Evolutionary conservation across 208 protist genomes (phyloP), one percentile per base, ranked within the genome.

Genomic region (Porcisia hertigi): DNA sequence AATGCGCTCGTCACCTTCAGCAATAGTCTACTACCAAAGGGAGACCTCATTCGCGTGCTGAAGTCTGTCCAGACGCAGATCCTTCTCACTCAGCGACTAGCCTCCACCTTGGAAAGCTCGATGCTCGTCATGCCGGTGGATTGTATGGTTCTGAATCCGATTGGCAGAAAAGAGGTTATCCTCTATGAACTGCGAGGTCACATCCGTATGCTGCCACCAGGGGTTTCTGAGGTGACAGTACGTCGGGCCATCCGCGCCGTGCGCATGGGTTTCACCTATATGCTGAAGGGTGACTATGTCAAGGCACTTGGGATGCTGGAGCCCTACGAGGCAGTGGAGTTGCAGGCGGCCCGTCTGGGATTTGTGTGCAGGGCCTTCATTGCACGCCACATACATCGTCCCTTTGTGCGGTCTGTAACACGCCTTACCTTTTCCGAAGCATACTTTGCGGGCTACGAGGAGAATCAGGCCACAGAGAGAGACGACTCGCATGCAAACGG

Each of bases 161-260:
- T 59, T 16, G 58, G 65, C 8, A 70, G 70, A 36, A 39, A 45
- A 34, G 53, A 79, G n/a, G 57, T 77, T 20, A 71, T 85, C 7
- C 66, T 92, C 3, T 92, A 92, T 69, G 86, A 92, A 76, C 77
- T 92, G 36, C 86, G 88, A 6, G 88, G 86, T 1, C 71, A 73
- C 60, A 69, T 67, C 4, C 47, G 55, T n/a, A 67, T 75, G 49
- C 66, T 88, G 20, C 75, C 73, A 7, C 25, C 59, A 14, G 60
- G 34, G 30, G 62, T 75, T 9, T 55, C 45, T 20, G 72, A 75
- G 54, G 72, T 45, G 25, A 71, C 86, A 53, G 47, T 83, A 60
- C 78, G 81, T 7, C 30, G 65, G 43, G 64, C 78, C 5, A 72
- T 88, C 23, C 75, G 78, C 34, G 65, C 65, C 11, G 77, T 88